These are phyloP conservation scores for Ustilago crameri DNA, from an alignment of 1,284 basidiomycete species.

Conservation along the genomic window DNA sequence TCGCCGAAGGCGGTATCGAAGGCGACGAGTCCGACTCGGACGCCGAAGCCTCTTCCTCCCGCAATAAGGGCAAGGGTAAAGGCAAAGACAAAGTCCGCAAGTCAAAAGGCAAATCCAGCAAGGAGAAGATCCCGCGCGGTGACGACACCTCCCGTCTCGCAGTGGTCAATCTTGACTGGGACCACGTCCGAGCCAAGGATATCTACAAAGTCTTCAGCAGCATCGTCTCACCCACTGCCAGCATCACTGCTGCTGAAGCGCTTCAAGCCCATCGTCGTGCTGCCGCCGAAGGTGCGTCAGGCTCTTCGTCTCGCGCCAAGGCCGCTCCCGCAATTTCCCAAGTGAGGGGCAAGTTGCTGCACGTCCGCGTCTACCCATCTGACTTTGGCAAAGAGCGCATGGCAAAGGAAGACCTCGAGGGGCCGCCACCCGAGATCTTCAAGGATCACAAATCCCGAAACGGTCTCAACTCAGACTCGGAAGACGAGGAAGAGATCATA, in stretches of 20 bases:
- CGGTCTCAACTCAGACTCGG: constrained; percentile 74
- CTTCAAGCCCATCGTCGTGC: constrained; percentile 24
- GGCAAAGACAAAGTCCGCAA: constrained; percentile 27
- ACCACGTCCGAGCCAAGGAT: constrained; percentile 89
- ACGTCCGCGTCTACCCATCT: constrained; percentile 82
- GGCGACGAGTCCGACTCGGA: constrained; percentile 38
- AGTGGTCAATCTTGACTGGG: constrained; percentile 98
- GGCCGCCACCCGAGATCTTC: constrained; percentile 89
- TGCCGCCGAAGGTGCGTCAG: constrained; percentile 5
- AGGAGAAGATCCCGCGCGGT: constrained; percentile 51
- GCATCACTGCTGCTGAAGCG: constrained; percentile 42
- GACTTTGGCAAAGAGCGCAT: constrained; percentile 92
- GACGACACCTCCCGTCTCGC: constrained; percentile 75
- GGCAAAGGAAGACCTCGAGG: constrained; percentile 86
- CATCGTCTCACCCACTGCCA: constrained; percentile 73
- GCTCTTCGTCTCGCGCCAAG: constrained; percentile 17
- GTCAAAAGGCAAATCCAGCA: constrained; percentile 68
- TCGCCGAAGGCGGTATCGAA: constrained; percentile 50
- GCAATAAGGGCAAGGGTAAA: constrained; percentile 60
- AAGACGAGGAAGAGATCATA: constrained; percentile 66
- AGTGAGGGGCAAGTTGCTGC: constrained; percentile 51
- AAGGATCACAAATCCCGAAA: constrained; percentile 47
- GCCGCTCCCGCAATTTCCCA: constrained; percentile 47
- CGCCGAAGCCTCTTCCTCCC: constrained; percentile 69
- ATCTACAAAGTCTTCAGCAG: constrained; percentile 94